Evolutionary conservation across 805 yeast genomes (phyloP).

Genomic region (Sugiyamaella mastotermitis): DNA sequence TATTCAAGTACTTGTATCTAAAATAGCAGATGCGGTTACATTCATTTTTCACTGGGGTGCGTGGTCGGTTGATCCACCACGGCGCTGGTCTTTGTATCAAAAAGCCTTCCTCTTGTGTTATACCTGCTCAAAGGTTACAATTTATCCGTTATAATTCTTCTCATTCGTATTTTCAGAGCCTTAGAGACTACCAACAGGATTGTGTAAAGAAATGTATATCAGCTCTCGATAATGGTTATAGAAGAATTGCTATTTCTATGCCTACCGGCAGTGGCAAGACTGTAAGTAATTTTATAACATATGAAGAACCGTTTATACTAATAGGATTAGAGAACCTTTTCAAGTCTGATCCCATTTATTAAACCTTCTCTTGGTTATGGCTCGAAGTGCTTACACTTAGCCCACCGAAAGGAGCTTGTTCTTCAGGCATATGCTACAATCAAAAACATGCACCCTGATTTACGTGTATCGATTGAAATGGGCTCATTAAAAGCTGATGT

Average conservation of each 20-base stretch:
- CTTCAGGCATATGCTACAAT: slow-evolving; percentile 58
- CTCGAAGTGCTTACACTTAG: slow-evolving; percentile 46
- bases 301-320: too few species aligned
- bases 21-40: too few species aligned
- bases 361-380: background rate
- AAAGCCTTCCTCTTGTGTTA: too few species aligned
- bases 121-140: too few species aligned
- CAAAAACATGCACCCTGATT: slow-evolving; percentile 40
- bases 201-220: slow-evolving; percentile 54
- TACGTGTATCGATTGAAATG: slow-evolving; percentile 64
- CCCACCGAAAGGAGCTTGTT: slow-evolving; percentile 76
- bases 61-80: too few species aligned
- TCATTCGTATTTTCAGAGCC: too few species aligned
- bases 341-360: background rate
- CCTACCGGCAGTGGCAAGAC: slow-evolving; percentile 95
- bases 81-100: too few species aligned
- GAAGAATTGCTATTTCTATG: slow-evolving; percentile 70
- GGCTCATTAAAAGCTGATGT: slow-evolving; percentile 41
- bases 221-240: slow-evolving; percentile 40
- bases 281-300: too few species aligned
- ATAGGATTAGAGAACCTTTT: slow-evolving; percentile 2
- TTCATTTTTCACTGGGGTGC: too few species aligned
- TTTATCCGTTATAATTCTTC: too few species aligned
- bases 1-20: too few species aligned
- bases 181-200: slow-evolving; percentile 30